Percentiles rank a stretch among this genome's conserved stretches.
Conservation (phyloP, 2,329 filamentous ascomycete genomes). For the Thelonectria discophora region DNA sequence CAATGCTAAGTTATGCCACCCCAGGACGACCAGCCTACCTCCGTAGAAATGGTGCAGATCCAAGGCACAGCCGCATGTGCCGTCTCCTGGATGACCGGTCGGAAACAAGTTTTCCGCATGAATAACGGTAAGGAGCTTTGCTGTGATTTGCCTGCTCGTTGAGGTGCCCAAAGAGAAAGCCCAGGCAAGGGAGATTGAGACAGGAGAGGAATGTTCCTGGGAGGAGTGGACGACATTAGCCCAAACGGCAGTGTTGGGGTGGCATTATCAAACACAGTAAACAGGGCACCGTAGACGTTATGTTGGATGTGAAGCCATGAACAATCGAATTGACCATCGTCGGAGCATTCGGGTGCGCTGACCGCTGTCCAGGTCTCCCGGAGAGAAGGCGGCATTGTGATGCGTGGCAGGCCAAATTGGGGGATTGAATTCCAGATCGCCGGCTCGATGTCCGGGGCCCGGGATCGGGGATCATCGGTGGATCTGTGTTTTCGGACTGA, state of each 20-base stretch:
- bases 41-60: slow-evolving; percentile 12
- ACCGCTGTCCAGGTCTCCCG: not conserved
- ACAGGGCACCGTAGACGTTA: not conserved
- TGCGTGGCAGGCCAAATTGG: slow-evolving; percentile 8
- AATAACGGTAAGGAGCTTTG: slow-evolving; percentile 1
- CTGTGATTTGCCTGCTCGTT: slow-evolving; percentile 7
- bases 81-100: slow-evolving; percentile 1
- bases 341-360: not conserved
- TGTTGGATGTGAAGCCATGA: slow-evolving; percentile 10
- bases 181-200: slow-evolving; percentile 4
- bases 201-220: not conserved
- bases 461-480: slow-evolving; percentile 35
- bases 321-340: slow-evolving; percentile 3
- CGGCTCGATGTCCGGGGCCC: slow-evolving; percentile 28
- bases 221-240: slow-evolving; percentile 4
- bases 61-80: slow-evolving; percentile 1
- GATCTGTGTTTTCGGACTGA: slow-evolving; percentile 14
- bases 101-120: not conserved
- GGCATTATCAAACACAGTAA: slow-evolving; percentile 9
- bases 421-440: slow-evolving; percentile 37
- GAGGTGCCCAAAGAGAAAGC: slow-evolving; percentile 1
- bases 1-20: slow-evolving; percentile 5
- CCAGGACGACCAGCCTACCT: not conserved
- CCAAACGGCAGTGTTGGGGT: slow-evolving; percentile 7
- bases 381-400: slow-evolving; percentile 9